Evolutionary conservation across 108 stramenopile genomes (phyloP).

Genomic region (Fistulifera solaris): DNA sequence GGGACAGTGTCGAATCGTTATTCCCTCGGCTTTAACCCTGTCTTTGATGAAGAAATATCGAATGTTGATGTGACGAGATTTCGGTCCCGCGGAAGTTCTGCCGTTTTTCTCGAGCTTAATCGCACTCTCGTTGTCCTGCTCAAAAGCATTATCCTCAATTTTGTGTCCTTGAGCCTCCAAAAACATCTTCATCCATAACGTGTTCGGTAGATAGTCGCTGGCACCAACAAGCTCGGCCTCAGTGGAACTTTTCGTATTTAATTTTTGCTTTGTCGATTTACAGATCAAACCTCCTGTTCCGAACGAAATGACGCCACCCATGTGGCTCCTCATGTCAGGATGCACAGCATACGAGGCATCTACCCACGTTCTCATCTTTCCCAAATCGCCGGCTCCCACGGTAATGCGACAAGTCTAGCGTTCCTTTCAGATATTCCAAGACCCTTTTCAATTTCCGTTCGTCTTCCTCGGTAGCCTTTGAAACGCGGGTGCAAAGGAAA

Average conservation of each 20-base stretch:
- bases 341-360: constrained; percentile 21
- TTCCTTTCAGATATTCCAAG: constrained; percentile 21
- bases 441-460: constrained; percentile 26
- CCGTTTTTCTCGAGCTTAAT: constrained; percentile 17
- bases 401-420: constrained; percentile 5
- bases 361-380: constrained; percentile 15
- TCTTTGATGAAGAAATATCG: constrained; percentile 26
- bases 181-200: constrained; percentile 17
- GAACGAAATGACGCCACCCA: constrained; percentile 16
- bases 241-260: constrained; percentile 23
- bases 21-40: constrained; percentile 12
- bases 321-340: constrained; percentile 14
- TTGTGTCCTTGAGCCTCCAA: constrained; percentile 17
- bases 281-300: constrained; percentile 12
- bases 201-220: constrained; percentile 10
- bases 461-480: constrained; percentile 20
- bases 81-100: constrained; percentile 6
- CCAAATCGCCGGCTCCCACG: constrained; percentile 7
- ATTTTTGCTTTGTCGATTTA: constrained; percentile 13
- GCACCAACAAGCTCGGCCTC: constrained; percentile 22
- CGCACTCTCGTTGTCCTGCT: constrained; percentile 19
- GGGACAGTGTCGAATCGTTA: constrained; percentile 29
- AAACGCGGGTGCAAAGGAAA: constrained; percentile 28
- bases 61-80: constrained; percentile 5
- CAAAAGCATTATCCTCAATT: not conserved